Conservation (phyloP, 2,329 filamentous ascomycete species). For the Torrubiella hemipterigena region DNA sequence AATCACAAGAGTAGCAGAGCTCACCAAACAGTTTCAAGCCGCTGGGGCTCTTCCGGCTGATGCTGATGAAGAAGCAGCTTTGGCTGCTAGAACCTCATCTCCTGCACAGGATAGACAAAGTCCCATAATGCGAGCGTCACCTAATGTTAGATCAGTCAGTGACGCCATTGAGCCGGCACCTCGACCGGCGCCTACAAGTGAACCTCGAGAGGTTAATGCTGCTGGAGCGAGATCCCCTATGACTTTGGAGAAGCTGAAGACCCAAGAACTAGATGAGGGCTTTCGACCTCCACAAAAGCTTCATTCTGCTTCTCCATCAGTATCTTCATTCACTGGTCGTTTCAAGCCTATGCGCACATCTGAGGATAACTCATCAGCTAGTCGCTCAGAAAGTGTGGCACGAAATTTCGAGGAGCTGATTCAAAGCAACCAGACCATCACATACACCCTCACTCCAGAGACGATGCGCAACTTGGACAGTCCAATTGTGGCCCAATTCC, state of each 20-base stretch:
- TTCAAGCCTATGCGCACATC: constrained; percentile 43
- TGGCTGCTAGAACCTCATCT: too few species aligned
- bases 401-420: constrained; percentile 70
- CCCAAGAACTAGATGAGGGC: constrained; percentile 16
- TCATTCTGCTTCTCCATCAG: constrained; percentile 38
- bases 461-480: constrained; percentile 54
- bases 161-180: too few species aligned
- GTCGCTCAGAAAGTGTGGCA: constrained; percentile 43
- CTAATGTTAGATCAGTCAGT: too few species aligned
- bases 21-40: too few species aligned
- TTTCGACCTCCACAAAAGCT: constrained; percentile 20
- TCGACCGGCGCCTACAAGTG: constrained; percentile 2
- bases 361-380: constrained; percentile 38
- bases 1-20: too few species aligned
- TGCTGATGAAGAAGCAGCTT: too few species aligned
- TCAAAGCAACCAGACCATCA: constrained; percentile 69
- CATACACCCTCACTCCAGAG: constrained; percentile 70
- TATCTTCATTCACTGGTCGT: constrained; percentile 36
- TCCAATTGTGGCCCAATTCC: constrained; percentile 27
- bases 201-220: constrained; percentile 1
- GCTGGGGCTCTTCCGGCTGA: too few species aligned
- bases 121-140: too few species aligned
- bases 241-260: constrained; percentile 3
- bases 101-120: too few species aligned
- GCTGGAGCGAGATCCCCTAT: constrained; percentile 1